Base-by-base conservation (phyloP, 495 filamentous ascomycete species). In the Talaromyces liani region DNA sequence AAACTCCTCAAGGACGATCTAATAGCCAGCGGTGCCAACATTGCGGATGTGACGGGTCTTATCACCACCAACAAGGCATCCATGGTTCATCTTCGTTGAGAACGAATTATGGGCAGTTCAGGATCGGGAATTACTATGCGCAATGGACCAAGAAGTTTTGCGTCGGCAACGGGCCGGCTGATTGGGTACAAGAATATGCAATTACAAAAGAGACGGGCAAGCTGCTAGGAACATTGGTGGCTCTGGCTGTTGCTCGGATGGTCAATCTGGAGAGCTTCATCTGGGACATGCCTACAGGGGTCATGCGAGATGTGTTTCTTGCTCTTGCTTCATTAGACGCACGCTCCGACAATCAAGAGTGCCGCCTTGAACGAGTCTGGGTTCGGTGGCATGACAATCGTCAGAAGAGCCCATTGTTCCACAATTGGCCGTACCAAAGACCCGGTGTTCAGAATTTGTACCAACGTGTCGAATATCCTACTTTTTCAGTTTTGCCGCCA, bases 281-380 rank as follows among this genome's bases (percentile, higher is more conserved):
- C 10, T 98, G 93, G 93, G 93, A 98, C 71, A 96, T 96, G 93
- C 91, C 92, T 0, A 96, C 92, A 0, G 93, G 93, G 0, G 88
- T 97, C 25, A 74, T 93, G 47, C 83, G 92, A 57, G 91, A 96
- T 67, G 88, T 95, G 31, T 98, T 93, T 82, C 83, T 92, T 68
- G 88, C 93, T 24, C 80, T 97, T 47, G 82, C 88, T 0, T 93
- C 89, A 0, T 77, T 94, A 24, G 87, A 86, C 29, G 83, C 87
- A 66, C 76, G 86, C 53, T 76, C 82, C 14, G 71, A 82, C n/a
- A 78, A 81, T 16, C 77, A 83, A 58, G 79, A 88, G 27, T 85
- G 88, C 68, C 87, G 88, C 8, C 74, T 97, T 63, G 88, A 90
- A 61, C 85, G 86, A 47, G 80, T 98, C 27, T 95, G 91, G 89